Evolutionary conservation across 352 stramenopile species (phyloP).

Genomic region (Phytophthora cactorum): DNA sequence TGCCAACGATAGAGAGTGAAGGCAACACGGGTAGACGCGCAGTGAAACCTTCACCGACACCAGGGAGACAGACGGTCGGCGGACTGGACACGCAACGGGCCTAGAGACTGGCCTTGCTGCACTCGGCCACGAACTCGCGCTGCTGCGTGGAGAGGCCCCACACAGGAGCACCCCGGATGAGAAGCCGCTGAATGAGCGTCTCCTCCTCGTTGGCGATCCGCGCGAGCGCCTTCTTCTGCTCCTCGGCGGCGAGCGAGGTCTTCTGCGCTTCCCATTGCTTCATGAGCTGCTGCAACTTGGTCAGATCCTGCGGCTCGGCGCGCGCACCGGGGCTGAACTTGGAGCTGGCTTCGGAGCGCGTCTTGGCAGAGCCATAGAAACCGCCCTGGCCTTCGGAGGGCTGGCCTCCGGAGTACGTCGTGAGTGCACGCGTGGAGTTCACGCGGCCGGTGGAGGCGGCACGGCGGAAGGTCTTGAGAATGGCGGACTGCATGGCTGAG

Average conservation of each 20-base stretch:
- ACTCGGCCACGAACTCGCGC: constrained; percentile 76
- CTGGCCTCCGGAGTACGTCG: constrained; percentile 91
- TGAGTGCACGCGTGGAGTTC: constrained; percentile 38
- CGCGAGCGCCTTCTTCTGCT: constrained; percentile 48
- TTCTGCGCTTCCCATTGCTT: constrained; percentile 55
- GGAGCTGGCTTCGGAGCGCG: constrained; percentile 69
- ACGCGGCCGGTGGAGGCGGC: constrained; percentile 9
- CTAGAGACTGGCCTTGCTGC: constrained; percentile 40
- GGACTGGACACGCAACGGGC: constrained; percentile 6
- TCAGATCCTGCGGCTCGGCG: constrained; percentile 67
- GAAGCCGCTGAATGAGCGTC: constrained; percentile 65
- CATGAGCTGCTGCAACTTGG: constrained; percentile 68
- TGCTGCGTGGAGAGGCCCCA: constrained; percentile 79
- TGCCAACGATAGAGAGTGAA: constrained; percentile 6
- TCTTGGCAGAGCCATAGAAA: constrained; percentile 90
- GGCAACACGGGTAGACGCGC: not conserved
- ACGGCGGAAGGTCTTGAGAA: constrained; percentile 32
- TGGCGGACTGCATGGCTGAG: constrained; percentile 26
- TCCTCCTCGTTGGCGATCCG: constrained; percentile 49
- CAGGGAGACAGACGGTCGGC: constrained; percentile 2
- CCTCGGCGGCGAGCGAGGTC: constrained; percentile 41
- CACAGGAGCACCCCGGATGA: constrained; percentile 74
- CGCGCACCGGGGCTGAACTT: constrained; percentile 71
- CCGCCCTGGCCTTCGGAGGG: constrained; percentile 89
- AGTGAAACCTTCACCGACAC: constrained; percentile 11